Conservation (phyloP, 768 basidiomycete species). For the Crassisporium funariophilum region DNA sequence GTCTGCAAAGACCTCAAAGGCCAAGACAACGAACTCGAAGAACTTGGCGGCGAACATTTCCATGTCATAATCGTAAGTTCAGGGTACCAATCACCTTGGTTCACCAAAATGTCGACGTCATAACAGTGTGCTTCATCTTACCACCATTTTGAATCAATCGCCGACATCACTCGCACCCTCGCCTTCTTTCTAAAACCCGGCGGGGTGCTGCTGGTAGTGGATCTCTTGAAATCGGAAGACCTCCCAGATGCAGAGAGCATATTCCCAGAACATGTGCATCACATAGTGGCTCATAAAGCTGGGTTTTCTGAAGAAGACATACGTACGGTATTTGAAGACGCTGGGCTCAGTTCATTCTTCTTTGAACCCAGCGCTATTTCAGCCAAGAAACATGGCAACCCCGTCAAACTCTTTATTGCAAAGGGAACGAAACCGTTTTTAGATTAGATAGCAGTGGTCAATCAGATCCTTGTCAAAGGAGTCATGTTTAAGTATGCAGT, state of each 20-base stretch:
- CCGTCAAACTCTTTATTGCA: neutral
- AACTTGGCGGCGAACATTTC: slow-evolving; percentile 57
- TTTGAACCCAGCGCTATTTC: neutral
- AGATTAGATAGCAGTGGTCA: too few species aligned
- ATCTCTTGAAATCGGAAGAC: slow-evolving; percentile 39
- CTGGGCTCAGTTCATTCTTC: neutral
- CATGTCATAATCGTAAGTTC: slow-evolving; percentile 68
- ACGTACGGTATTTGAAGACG: neutral
- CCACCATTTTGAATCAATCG: slow-evolving; percentile 60
- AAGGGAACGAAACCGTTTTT: neutral
- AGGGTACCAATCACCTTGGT: neutral
- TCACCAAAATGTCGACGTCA: neutral
- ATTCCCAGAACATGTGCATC: slow-evolving; percentile 24
- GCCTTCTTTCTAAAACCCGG: slow-evolving; percentile 54
- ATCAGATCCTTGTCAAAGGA: too few species aligned
- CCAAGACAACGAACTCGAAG: slow-evolving; percentile 46
- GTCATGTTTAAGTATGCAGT: too few species aligned
- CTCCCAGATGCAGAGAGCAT: slow-evolving; percentile 14
- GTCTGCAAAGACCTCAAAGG: slow-evolving; percentile 54
- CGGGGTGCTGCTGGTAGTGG: slow-evolving; percentile 57
- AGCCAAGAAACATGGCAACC: neutral
- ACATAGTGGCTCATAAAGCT: slow-evolving; percentile 30
- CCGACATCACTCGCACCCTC: slow-evolving; percentile 48
- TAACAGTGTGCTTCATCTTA: slow-evolving; percentile 63
- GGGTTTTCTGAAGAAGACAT: neutral